Evolutionary conservation across 1,139 yeast genomes (phyloP).

Genomic region (Pichia sp.): DNA sequence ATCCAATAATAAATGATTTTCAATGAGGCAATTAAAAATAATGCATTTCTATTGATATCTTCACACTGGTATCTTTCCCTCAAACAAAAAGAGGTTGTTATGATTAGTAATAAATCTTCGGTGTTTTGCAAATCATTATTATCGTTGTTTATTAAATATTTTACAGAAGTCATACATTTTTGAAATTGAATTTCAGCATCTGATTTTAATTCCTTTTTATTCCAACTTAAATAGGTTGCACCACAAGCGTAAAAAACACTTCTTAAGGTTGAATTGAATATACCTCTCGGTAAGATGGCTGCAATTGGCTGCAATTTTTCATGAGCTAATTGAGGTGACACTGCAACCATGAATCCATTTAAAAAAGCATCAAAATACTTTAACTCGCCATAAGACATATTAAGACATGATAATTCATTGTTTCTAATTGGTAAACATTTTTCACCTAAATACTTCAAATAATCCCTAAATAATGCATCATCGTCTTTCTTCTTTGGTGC

Average conservation of each 20-base stretch:
- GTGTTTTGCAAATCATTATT: not conserved
- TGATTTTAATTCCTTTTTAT: not conserved
- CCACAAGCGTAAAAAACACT: slow-evolving; percentile 35
- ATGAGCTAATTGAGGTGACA: slow-evolving; percentile 11
- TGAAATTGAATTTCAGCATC: not conserved
- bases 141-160: not conserved
- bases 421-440: slow-evolving; percentile 12
- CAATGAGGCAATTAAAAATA: slow-evolving; percentile 2
- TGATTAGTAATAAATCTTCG: slow-evolving; percentile 2
- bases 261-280: slow-evolving; percentile 16
- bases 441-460: slow-evolving; percentile 17
- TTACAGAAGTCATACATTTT: not conserved
- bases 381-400: slow-evolving; percentile 19
- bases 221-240: slow-evolving; percentile 19
- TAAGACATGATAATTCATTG: not conserved
- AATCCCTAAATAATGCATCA: slow-evolving; percentile 18
- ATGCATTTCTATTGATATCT: not conserved
- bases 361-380: slow-evolving; percentile 31
- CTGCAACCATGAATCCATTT: slow-evolving; percentile 32
- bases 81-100: not conserved
- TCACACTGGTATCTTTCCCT: slow-evolving; percentile 4
- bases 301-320: not conserved
- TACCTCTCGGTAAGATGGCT: slow-evolving; percentile 2
- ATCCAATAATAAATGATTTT: slow-evolving; percentile 1
- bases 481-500: slow-evolving; percentile 2